phyloP scores from a whole-genome alignment of 2,329 filamentous ascomycete genomes.

The Epichloe uncinata region DNA sequence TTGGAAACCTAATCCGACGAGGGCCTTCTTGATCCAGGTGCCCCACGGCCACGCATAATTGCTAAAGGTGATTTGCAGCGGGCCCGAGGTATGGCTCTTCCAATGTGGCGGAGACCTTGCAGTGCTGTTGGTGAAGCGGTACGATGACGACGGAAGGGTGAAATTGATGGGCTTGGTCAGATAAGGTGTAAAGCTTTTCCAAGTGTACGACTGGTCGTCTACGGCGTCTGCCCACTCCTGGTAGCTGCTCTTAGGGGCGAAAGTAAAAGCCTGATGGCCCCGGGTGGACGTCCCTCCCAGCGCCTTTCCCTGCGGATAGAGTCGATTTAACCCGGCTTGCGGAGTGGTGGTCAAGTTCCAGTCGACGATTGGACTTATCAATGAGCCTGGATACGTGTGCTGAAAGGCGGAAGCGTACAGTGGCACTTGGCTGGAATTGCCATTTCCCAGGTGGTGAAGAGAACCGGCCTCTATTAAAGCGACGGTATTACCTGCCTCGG shows the following conservation, averaged over 20 bases:
- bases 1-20: neutral
- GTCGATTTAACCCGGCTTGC: neutral
- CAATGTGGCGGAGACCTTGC: neutral
- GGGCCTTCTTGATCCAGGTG: neutral
- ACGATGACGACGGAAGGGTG: neutral
- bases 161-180: neutral
- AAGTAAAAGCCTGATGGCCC: neutral
- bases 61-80: neutral
- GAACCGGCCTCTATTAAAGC: conserved; percentile 19
- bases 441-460: conserved; percentile 9
- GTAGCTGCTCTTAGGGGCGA: neutral
- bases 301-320: neutral
- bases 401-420: neutral
- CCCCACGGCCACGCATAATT: neutral
- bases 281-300: neutral
- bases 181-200: neutral
- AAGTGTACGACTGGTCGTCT: neutral
- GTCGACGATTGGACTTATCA: neutral
- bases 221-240: neutral
- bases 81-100: neutral
- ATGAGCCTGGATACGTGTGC: neutral
- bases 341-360: neutral
- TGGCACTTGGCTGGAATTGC: neutral
- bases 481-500: conserved; percentile 18
- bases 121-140: neutral